Conservation (phyloP, 768 basidiomycete genomes). For the Pseudohyphozyma bogoriensis region DNA sequence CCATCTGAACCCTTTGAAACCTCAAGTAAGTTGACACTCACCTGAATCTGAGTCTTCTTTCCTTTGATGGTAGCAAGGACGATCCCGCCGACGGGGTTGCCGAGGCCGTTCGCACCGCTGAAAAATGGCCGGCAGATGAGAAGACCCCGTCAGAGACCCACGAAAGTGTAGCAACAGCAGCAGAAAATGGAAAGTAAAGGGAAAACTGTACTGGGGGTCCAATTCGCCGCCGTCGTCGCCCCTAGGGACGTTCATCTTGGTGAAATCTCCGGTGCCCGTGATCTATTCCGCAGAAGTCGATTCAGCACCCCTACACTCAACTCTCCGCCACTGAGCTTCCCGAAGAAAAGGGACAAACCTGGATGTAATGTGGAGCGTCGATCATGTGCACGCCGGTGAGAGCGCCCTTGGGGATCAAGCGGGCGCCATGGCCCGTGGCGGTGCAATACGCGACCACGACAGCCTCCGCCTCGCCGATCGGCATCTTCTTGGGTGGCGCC, state of each 20-base stretch:
- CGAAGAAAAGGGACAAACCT: too few relatives aligned
- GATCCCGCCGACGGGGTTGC: background rate
- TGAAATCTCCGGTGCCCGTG: conserved; percentile 39
- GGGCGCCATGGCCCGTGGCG: conserved; percentile 40
- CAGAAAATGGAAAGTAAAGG: too few relatives aligned
- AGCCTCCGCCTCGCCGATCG: conserved; percentile 11
- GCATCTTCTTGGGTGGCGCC: background rate
- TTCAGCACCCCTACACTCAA: too few relatives aligned
- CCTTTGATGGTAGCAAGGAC: background rate
- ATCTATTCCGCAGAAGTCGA: too few relatives aligned
- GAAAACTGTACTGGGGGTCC: background rate
- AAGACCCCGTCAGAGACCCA: too few relatives aligned
- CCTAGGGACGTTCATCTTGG: conserved; percentile 40
- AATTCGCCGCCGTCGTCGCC: conserved; percentile 40
- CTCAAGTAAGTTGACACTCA: too few relatives aligned
- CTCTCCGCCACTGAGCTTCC: too few relatives aligned
- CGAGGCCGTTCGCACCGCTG: background rate
- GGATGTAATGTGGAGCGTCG: conserved; percentile 32
- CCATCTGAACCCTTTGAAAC: too few relatives aligned
- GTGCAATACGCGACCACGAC: conserved; percentile 64
- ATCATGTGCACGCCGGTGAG: conserved; percentile 32
- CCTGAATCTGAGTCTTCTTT: conserved; percentile 48
- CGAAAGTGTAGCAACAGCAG: background rate
- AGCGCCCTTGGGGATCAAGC: conserved; percentile 28
- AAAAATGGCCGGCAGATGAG: too few relatives aligned